Base-by-base conservation (phyloP, 2,329 filamentous ascomycete species). In the Xylaria sp. region DNA sequence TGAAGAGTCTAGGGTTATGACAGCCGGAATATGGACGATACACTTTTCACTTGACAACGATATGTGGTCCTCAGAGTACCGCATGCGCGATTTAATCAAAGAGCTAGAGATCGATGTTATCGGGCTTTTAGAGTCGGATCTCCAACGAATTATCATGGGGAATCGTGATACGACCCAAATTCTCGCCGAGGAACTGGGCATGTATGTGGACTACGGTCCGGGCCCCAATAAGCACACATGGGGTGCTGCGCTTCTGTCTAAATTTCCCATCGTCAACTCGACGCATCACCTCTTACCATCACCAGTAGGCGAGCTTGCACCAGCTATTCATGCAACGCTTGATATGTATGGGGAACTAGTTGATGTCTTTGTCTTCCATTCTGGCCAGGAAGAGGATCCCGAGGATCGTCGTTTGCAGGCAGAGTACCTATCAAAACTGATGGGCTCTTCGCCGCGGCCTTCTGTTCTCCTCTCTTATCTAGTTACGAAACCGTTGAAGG, bases 211-310 rank as follows among this genome's bases (percentile, higher is more conserved):
- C 82, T 97, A 94, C 75, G 96, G 96, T 62, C 96, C 96, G 33
- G 96, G 96, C 1, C 96, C 96, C 6, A 97, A 99, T 86, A 99
- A 98, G 82, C 96, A 99, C 82, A 99, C 96, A 0, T 99, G 96
- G 96, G 96, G 96, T 58, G 89, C 91, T 10, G 96, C 94, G 25
- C 85, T 99, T 50, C 86, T 99, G 3, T 97, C 94, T 73, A 98
- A 98, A 77, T 99, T 98, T 83, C 96, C 96, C 3, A 99, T 99
- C 74, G 80, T 99, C 67, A 97, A 98, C 81, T 97, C 93, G 1
- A 97, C 94, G 25, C 96, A 99, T 78, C 96, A 99, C 75, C 88
- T 99, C 13, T 87, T 98, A 4, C 96, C 96, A 17, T 96, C 92
- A 15, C 96, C 96, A 0, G 94, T 96, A 1, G 96, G 96, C 66